phyloP scores from a whole-genome alignment of 2,329 filamentous ascomycete species.

The Neobulgaria alba region DNA sequence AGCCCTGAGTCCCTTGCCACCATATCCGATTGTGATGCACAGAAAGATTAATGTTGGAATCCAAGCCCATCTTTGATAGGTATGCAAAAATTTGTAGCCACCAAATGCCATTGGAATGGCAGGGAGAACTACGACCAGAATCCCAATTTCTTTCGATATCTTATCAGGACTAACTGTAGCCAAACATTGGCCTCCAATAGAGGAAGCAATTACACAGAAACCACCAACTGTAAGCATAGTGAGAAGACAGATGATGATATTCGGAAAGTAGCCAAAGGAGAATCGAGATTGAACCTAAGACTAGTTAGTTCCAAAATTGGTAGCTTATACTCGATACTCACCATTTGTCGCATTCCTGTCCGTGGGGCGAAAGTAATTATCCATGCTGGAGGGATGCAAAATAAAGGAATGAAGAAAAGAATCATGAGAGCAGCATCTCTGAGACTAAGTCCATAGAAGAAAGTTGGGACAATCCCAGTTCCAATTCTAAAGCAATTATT shows the following conservation, averaged over 20 bases:
- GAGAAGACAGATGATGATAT: conserved; percentile 24
- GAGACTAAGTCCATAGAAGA: too few relatives aligned
- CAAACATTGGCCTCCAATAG: conserved; percentile 5
- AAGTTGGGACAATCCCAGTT: too few relatives aligned
- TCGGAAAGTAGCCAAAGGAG: too few relatives aligned
- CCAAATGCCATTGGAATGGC: conserved; percentile 31
- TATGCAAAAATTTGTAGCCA: conserved; percentile 33
- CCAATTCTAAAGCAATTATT: too few relatives aligned
- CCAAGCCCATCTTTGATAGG: conserved; percentile 31
- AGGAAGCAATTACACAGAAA: conserved; percentile 6
- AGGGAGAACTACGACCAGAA: conserved; percentile 22
- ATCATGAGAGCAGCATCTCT: too few relatives aligned
- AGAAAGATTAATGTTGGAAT: conserved; percentile 29
- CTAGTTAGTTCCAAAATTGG: conserved; percentile 46
- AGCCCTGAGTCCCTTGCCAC: conserved; percentile 2
- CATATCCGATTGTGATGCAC: conserved; percentile 22
- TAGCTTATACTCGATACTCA: conserved; percentile 40
- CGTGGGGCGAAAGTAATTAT: too few relatives aligned
- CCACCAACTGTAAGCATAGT: conserved; percentile 7
- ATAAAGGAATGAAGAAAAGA: too few relatives aligned
- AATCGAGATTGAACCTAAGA: too few relatives aligned
- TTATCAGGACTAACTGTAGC: conserved; percentile 5
- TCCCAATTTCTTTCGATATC: conserved; percentile 3
- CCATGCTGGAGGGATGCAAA: too few relatives aligned
- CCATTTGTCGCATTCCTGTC: too few relatives aligned